Conservation (phyloP, 2,329 filamentous ascomycete genomes). For the Epicoccum sorghinum region DNA sequence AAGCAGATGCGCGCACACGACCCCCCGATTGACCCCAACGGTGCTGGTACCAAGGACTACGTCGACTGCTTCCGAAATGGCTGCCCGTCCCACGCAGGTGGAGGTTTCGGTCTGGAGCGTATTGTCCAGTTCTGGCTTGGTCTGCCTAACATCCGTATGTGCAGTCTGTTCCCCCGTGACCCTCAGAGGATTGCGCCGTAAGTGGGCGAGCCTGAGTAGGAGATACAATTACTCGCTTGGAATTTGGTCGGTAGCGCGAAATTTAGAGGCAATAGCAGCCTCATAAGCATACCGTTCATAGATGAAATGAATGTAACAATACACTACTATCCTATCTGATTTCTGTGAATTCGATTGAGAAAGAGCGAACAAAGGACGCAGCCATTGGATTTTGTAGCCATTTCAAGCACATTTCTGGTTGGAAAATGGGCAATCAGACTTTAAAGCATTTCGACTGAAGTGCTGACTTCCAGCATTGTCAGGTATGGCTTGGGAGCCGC, state of each 20-base stretch:
- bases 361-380: too few species aligned
- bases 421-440: too few species aligned
- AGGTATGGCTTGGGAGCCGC: too few species aligned
- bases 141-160: conserved; percentile 66
- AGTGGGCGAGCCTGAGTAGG: neutral
- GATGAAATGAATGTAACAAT: neutral
- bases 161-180: conserved; percentile 68
- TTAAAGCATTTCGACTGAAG: too few species aligned
- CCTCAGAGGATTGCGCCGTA: conserved; percentile 61
- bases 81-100: conserved; percentile 68
- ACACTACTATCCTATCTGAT: neutral
- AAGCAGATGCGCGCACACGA: conserved; percentile 65
- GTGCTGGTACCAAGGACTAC: conserved; percentile 67
- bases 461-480: too few species aligned
- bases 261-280: too few species aligned
- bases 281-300: too few species aligned
- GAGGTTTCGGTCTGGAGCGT: conserved; percentile 69
- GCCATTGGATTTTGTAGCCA: too few species aligned
- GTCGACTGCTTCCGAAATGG: conserved; percentile 69
- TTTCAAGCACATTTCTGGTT: too few species aligned
- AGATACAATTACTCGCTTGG: too few species aligned
- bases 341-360: neutral
- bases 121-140: conserved; percentile 72
- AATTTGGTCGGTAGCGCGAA: too few species aligned
- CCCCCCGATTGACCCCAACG: conserved; percentile 61